Percentiles rank a stretch among this genome's conserved stretches.
phyloP scores from a whole-genome alignment of 129 eudicot species.

The Scalesia atractyloides region DNA sequence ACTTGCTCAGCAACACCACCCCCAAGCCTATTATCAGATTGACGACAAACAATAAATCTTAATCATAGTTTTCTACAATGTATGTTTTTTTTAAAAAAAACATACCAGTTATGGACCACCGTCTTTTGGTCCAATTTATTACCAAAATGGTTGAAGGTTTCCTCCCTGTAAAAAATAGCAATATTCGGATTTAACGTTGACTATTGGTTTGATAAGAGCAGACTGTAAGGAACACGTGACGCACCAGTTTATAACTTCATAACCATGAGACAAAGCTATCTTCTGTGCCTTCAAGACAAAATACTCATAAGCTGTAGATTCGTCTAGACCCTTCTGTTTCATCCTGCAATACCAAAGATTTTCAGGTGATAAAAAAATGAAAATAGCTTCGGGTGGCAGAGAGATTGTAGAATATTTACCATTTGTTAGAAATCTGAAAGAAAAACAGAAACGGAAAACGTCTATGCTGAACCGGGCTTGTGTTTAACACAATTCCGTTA shows the following conservation, averaged over 20 bases:
- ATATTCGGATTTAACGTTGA: conserved; percentile 11
- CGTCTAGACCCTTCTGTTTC: conserved; percentile 42
- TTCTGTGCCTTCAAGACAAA: conserved; percentile 84
- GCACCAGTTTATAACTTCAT: conserved; percentile 90
- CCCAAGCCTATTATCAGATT: conserved; percentile 62
- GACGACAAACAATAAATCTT: conserved; percentile 3
- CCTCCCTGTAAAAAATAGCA: conserved; percentile 64
- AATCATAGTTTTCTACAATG: conserved; percentile 4
- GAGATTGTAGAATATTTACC: too few species aligned
- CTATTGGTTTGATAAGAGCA: not conserved
- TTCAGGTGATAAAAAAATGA: too few species aligned
- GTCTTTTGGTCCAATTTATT: conserved; percentile 75
- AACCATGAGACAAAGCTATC: conserved; percentile 90
- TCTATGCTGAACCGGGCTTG: too few species aligned
- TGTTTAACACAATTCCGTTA: too few species aligned
- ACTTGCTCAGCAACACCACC: conserved; percentile 80
- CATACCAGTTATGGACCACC: conserved; percentile 87
- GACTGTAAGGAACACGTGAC: not conserved
- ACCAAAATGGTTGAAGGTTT: conserved; percentile 88
- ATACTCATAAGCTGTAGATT: conserved; percentile 69
- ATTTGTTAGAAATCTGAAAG: too few species aligned
- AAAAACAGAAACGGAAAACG: too few species aligned
- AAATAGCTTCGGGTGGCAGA: too few species aligned
- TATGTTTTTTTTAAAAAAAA: too few species aligned
- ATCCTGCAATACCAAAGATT: conserved; percentile 60